These are phyloP conservation scores for Marchantia paleacea DNA, from an alignment of 225 moss, liverwort and hornwort species.

Conservation along the genomic window DNA sequence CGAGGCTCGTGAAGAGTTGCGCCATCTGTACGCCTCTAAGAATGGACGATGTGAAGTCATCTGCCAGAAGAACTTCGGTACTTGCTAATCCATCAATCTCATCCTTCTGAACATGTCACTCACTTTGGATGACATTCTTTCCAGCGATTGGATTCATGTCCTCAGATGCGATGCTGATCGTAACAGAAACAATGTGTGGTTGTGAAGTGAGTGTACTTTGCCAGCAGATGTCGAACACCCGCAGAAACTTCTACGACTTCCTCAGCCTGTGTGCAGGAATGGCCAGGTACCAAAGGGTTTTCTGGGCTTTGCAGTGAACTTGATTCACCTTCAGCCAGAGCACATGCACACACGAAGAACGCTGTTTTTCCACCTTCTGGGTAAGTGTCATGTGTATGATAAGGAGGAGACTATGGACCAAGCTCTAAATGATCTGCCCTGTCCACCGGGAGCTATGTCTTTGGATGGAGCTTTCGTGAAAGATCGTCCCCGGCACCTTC, in stretches of 20 bases:
- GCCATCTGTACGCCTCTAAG: too few relatives aligned
- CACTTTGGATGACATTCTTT: too few relatives aligned
- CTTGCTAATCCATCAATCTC: not conserved
- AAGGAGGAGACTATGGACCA: not conserved
- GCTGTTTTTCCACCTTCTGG: constrained; percentile 7
- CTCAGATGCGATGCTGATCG: too few relatives aligned
- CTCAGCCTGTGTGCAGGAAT: not conserved
- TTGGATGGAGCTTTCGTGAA: constrained; percentile 8
- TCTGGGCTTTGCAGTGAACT: constrained; percentile 2
- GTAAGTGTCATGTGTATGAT: not conserved
- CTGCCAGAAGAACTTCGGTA: not conserved
- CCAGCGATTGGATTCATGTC: too few relatives aligned
- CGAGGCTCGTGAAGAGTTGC: not conserved
- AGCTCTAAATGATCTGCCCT: not conserved
- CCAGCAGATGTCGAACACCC: not conserved
- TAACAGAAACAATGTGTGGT: not conserved
- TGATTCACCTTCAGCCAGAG: not conserved
- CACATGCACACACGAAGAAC: not conserved
- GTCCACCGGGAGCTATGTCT: not conserved
- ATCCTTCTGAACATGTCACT: not conserved
- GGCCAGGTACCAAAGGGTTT: not conserved
- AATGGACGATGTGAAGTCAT: constrained; percentile 8
- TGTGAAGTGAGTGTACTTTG: not conserved
- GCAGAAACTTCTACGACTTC: not conserved
- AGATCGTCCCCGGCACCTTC: not conserved